phyloP scores from a whole-genome alignment of 345 rosid genomes.

The Brassica rapa region DNA sequence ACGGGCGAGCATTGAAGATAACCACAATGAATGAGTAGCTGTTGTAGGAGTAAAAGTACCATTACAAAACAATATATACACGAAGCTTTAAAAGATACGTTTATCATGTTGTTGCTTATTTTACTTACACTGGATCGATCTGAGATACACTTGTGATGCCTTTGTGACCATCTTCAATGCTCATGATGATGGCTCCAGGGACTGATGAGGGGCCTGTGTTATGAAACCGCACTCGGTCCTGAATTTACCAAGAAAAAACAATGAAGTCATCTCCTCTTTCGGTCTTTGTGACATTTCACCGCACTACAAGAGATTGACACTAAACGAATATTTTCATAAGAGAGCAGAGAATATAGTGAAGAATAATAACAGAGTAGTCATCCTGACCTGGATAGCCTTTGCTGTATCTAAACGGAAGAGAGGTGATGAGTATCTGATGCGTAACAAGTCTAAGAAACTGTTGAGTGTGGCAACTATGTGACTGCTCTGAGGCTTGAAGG shows the following conservation, averaged over 20 bases:
- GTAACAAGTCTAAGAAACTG: constrained; percentile 64
- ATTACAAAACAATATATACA: background rate
- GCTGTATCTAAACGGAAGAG: constrained; percentile 80
- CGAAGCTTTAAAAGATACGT: background rate
- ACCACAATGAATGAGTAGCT: constrained; percentile 72
- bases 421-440: constrained; percentile 86
- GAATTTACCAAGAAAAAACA: background rate
- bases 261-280: background rate
- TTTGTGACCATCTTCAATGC: constrained; percentile 80
- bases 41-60: constrained; percentile 33
- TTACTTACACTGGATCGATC: constrained; percentile 70
- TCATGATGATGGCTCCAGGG: constrained; percentile 82
- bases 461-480: constrained; percentile 74
- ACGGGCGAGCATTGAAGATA: constrained; percentile 70
- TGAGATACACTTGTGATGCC: constrained; percentile 63
- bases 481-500: constrained; percentile 75
- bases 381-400: constrained; percentile 76
- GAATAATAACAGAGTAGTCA: background rate
- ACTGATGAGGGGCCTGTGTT: constrained; percentile 71
- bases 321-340: background rate
- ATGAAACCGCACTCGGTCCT: constrained; percentile 75
- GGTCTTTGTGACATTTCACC: background rate
- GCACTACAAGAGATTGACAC: background rate
- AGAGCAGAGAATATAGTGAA: constrained; percentile 6
- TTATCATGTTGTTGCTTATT: constrained; percentile 1